Percentiles rank a stretch among this genome's conserved stretches.
Conservation (phyloP, 2,329 filamentous ascomycete genomes). For the Tolypocladium album region DNA sequence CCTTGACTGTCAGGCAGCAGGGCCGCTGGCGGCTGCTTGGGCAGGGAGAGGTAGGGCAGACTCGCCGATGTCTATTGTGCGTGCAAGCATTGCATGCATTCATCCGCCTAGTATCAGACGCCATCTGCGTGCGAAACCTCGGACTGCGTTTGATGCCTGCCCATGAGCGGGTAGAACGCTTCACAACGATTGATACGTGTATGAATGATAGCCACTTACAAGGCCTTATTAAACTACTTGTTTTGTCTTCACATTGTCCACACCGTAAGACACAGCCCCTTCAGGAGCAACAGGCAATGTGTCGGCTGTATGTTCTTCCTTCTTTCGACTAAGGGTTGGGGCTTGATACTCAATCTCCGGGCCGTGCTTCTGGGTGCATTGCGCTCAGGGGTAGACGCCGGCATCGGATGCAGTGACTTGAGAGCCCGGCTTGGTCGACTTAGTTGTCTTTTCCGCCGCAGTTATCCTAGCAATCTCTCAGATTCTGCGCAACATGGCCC, state of each 20-base stretch:
- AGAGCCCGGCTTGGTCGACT: not conserved
- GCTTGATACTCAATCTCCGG: too few species aligned
- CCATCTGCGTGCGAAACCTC: not conserved
- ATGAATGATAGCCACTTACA: not conserved
- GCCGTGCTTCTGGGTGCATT: not conserved
- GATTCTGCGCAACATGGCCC: too few species aligned
- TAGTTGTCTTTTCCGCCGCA: too few species aligned
- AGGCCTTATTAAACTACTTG: too few species aligned
- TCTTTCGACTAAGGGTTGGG: too few species aligned
- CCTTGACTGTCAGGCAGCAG: not conserved
- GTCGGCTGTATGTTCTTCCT: too few species aligned
- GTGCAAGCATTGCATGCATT: not conserved
- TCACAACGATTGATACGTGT: too few species aligned
- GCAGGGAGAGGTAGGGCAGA: not conserved
- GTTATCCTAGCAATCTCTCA: too few species aligned
- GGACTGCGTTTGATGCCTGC: not conserved
- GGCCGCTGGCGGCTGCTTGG: not conserved
- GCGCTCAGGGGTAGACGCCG: not conserved
- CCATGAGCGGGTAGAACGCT: not conserved
- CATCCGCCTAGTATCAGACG: not conserved
- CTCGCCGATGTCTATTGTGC: not conserved
- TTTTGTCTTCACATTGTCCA: too few species aligned
- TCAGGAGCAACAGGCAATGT: not conserved
- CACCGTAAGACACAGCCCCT: not conserved
- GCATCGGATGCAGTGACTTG: not conserved